These are phyloP conservation scores for Anacardium occidentale DNA, from an alignment of 345 rosid genomes.

Conservation along the genomic window DNA sequence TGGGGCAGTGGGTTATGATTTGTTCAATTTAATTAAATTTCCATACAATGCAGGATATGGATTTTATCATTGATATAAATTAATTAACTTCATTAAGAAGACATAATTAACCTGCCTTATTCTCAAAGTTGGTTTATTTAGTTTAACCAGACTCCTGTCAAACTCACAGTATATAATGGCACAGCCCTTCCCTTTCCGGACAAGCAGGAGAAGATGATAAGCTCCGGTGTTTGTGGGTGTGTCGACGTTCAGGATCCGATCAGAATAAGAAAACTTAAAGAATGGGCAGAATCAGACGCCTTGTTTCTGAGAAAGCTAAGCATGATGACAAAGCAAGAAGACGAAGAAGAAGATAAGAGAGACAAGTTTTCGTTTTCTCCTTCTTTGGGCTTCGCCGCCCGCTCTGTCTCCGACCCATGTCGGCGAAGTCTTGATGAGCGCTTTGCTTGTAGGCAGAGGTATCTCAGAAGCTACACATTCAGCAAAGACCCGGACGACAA, in stretches of 20 bases:
- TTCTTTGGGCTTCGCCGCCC: too few relatives aligned
- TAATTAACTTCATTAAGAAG: too few relatives aligned
- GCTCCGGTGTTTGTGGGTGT: slow-evolving; percentile 12
- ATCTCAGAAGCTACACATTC: slow-evolving; percentile 6
- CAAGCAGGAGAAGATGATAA: neutral
- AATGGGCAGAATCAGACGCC: slow-evolving; percentile 14
- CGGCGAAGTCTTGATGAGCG: neutral
- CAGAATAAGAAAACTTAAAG: slow-evolving; percentile 19
- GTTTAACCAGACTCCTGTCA: neutral
- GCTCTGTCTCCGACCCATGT: too few relatives aligned
- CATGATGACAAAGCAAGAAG: too few relatives aligned
- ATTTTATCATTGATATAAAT: too few relatives aligned
- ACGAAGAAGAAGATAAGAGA: neutral
- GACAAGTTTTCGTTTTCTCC: too few relatives aligned
- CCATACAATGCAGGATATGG: too few relatives aligned
- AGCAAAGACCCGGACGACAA: too few relatives aligned
- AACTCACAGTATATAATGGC: too few relatives aligned
- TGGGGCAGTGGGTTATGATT: too few relatives aligned
- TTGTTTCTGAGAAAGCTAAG: slow-evolving; percentile 1
- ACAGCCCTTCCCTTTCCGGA: too few relatives aligned
- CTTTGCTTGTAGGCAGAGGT: slow-evolving; percentile 6
- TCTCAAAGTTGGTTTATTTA: neutral
- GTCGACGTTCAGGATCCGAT: slow-evolving; percentile 16
- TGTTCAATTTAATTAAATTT: neutral
- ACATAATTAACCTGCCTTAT: too few relatives aligned